A percentile compares a stretch with the other conserved stretches of the same genome.
Conservation (phyloP, 192 early-diverging fungal genomes). For the Coemansia biformis region DNA sequence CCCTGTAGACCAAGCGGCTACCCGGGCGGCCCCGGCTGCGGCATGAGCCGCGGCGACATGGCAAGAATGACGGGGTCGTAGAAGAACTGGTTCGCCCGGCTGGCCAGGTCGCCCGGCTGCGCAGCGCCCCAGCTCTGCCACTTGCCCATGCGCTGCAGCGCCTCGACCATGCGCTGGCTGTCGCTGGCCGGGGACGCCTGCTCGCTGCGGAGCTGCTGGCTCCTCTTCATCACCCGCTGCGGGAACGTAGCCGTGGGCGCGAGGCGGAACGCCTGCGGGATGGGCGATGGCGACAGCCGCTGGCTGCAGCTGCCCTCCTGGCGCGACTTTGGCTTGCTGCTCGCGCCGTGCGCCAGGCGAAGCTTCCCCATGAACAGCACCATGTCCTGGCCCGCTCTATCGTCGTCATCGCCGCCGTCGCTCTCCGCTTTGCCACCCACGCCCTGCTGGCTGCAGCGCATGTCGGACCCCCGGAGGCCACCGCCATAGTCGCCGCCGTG, state of each 20-base stretch:
- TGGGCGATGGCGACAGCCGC: conserved; percentile 20
- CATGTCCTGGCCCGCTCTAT: conserved; percentile 25
- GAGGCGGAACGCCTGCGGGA: conserved; percentile 10
- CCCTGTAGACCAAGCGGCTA: no score
- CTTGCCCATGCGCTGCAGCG: conserved; percentile 47
- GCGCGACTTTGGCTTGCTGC: conserved; percentile 1
- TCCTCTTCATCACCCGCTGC: conserved; percentile 39
- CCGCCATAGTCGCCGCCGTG: no score
- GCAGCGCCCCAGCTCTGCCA: conserved; percentile 10
- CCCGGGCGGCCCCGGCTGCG: conserved; percentile 17
- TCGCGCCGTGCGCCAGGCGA: not conserved
- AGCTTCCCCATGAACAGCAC: conserved; percentile 35
- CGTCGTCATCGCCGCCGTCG: conserved; percentile 12
- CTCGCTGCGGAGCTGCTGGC: conserved; percentile 21
- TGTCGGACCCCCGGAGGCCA: no score
- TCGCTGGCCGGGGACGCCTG: conserved; percentile 16
- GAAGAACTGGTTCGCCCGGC: conserved; percentile 24
- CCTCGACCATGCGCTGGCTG: conserved; percentile 42
- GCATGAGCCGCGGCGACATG: conserved; percentile 34
- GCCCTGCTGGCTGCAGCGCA: not conserved
- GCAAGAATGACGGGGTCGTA: conserved; percentile 21
- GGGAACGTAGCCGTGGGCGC: conserved; percentile 21
- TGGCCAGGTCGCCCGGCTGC: conserved; percentile 2
- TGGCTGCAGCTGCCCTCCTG: not conserved
- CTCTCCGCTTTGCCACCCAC: conserved; percentile 1